Base-by-base conservation (phyloP, 805 yeast genomes). In the Yarrowia sp. region DNA sequence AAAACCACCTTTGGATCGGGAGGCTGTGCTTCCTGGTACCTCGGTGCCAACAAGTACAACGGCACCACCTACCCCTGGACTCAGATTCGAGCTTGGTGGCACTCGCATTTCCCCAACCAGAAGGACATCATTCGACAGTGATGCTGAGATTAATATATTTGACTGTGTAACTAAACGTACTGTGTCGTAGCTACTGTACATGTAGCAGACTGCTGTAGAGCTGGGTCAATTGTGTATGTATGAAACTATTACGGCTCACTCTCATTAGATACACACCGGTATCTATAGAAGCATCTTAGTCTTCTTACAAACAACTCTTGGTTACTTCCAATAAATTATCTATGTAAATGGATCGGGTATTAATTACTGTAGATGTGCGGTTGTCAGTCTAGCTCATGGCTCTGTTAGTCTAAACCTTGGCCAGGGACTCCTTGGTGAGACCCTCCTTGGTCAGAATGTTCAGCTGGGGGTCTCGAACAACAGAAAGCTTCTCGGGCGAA, bases 1-100 rank as follows among this genome's bases (percentile, higher is more conserved):
- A 52, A 63, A 16, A 41, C 63, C 19, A 69, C 70, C n/a, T 58
- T 70, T 16, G 59, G 70, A 5, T 42, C 36, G 16, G 73, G 73
- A 11, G 73, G 73, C n/a, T 71, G 73, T 42, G 58, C 40, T 16
- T 71, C 73, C 11, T 71, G 73, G 73, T 71, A 71, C 48, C 48
- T 56, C 4, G 69, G 55, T 3, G 56, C 32, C 5, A 69, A 64
- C 35, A 56, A 56, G 48, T 43, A 50, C 48, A 71, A 71, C 40
- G 65, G 50, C 12, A 45, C 69, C 35, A 59, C 72, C 36, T 71
- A 70, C 49, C 73, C 73, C 5, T 71, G 72, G 72, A 38, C 67
- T 7, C 73, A 71, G 50, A 16, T 71, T 12, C 26, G 42, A 10
- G 69, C 50, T 26, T 71, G 73, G 73, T 71, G 70, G 70, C 26